phyloP scores from a whole-genome alignment of 768 basidiomycete species.

The Cyclocybe aegerita region DNA sequence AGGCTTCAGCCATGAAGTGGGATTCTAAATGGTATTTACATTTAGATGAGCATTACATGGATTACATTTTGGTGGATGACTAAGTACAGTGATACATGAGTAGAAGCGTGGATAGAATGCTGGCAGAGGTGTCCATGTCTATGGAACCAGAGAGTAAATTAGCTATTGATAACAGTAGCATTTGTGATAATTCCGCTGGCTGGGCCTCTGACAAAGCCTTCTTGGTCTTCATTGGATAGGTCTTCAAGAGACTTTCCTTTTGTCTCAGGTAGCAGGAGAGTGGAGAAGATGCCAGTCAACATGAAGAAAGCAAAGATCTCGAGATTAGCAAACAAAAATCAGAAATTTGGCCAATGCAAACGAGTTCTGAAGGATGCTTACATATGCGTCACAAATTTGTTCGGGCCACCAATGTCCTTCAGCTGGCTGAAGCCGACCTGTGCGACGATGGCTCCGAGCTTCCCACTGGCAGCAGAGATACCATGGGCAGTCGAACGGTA shows the following conservation, averaged over 20 bases:
- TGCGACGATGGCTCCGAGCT: slow-evolving; percentile 79
- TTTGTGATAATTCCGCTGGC: background rate
- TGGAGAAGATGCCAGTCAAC: slow-evolving; percentile 82
- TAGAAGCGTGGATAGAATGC: background rate
- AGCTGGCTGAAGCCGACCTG: slow-evolving; percentile 76
- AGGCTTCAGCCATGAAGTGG: too few relatives aligned
- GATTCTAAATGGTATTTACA: too few relatives aligned
- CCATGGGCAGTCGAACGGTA: slow-evolving; percentile 86
- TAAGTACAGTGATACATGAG: too few relatives aligned
- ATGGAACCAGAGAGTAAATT: too few relatives aligned
- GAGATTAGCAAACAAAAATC: slow-evolving; percentile 38
- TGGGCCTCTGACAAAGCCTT: slow-evolving; percentile 52
- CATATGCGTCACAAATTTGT: slow-evolving; percentile 68
- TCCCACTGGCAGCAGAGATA: slow-evolving; percentile 81
- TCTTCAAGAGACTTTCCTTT: slow-evolving; percentile 66
- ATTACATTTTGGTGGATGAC: too few relatives aligned
- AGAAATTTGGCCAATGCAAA: background rate
- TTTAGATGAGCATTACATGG: too few relatives aligned
- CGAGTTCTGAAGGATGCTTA: slow-evolving; percentile 31
- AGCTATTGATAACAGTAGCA: background rate
- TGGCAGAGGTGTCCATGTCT: too few relatives aligned
- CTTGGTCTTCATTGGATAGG: slow-evolving; percentile 70
- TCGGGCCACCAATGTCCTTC: slow-evolving; percentile 67
- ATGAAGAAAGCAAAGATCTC: slow-evolving; percentile 86
- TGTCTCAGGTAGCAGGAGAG: slow-evolving; percentile 79